Evolutionary conservation across 257 asterid genomes (phyloP).

Genomic region (Primulina eburnea): DNA sequence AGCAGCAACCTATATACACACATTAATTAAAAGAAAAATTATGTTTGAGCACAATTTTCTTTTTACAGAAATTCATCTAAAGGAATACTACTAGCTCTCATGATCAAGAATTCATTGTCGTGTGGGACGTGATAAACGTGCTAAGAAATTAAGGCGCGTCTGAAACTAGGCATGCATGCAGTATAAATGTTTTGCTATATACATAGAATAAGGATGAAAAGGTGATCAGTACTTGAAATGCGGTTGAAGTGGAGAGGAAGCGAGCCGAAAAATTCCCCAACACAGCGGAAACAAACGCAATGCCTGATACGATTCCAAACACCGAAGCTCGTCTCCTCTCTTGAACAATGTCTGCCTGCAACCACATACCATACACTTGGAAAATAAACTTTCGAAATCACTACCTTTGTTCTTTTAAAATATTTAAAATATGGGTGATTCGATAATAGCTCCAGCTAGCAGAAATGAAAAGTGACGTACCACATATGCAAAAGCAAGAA

Average conservation of each 20-base stretch:
- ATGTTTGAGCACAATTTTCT: no score
- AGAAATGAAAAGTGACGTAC: constrained; percentile 14
- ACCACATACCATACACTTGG: neutral
- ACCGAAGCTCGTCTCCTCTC: constrained; percentile 66
- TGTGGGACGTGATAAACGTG: neutral
- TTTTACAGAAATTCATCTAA: no score
- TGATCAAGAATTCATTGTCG: no score
- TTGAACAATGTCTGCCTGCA: constrained; percentile 85
- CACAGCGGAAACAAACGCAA: constrained; percentile 71
- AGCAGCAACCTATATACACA: constrained; percentile 60
- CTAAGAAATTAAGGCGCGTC: no score
- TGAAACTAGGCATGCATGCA: no score
- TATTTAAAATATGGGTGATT: no score
- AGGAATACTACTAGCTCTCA: no score
- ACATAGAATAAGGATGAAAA: neutral
- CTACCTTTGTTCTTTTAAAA: no score
- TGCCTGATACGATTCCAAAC: constrained; percentile 75
- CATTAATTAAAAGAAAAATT: no score
- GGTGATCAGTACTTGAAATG: constrained; percentile 55
- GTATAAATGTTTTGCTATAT: no score
- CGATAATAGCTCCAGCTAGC: neutral
- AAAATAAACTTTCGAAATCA: no score
- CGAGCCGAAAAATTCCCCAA: constrained; percentile 79
- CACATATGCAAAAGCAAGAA: constrained; percentile 49
- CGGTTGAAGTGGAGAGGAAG: constrained; percentile 61